Evolutionary conservation across 2,329 filamentous ascomycete genomes (phyloP).

Genomic region (Lachnellula subtilissima): DNA sequence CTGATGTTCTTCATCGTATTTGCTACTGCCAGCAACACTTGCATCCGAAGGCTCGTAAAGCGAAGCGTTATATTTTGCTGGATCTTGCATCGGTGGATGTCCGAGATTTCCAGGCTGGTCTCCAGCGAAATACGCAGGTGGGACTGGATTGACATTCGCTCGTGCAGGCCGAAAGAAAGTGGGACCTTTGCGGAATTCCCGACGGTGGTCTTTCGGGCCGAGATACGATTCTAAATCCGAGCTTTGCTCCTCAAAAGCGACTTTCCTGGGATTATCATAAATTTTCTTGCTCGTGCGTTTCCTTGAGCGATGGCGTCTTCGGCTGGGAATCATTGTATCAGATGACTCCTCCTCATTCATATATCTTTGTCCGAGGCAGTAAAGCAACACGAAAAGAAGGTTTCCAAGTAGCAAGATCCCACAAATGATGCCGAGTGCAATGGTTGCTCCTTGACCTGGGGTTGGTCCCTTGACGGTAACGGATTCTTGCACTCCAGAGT

Average conservation of each 20-base stretch:
- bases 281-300: neutral
- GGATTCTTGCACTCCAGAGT: neutral
- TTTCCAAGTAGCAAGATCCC: constrained; percentile 5
- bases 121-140: neutral
- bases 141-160: neutral
- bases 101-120: neutral
- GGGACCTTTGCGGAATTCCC: neutral
- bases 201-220: neutral
- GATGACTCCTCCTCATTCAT: neutral
- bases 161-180: neutral
- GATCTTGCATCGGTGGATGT: neutral
- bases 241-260: too few relatives aligned
- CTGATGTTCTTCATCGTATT: neutral
- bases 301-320: neutral
- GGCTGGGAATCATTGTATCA: neutral
- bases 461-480: neutral
- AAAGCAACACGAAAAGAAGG: constrained; percentile 7
- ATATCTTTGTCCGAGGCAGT: neutral
- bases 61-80: neutral
- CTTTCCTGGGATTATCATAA: too few relatives aligned
- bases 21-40: neutral
- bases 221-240: neutral
- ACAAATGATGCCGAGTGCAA: constrained; percentile 8
- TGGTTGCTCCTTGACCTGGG: constrained; percentile 7
- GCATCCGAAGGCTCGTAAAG: neutral